Base-by-base conservation (phyloP, 2,329 filamentous ascomycete species). In the Neofusicoccum laricinum region DNA sequence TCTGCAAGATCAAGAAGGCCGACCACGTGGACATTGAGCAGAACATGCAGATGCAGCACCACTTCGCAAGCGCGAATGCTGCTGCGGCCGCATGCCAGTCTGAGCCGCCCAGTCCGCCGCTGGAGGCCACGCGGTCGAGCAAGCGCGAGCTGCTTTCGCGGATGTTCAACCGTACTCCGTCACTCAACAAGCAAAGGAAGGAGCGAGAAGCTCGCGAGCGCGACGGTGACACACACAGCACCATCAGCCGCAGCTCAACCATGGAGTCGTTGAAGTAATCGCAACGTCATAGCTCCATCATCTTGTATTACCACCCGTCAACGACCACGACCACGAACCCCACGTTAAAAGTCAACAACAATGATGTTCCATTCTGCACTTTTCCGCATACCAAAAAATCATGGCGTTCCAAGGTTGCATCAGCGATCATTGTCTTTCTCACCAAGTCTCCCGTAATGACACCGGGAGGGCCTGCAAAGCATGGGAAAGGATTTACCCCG, bases 1-100 rank as follows among this genome's bases (percentile, higher is more conserved):
- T 98, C 77, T 97, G 93, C 80, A 89, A 89, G 72, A 91, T 98
- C 78, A 88, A 88, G 69, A 90, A 87, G 68, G 81, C 85, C 66
- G 80, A 83, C 5, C 77, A 80, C 21, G 70, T 82, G 30, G 75
- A 81, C 38, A 77, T 82, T 14, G 67, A 67, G 25, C 70, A 75
- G 63, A 65, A 61, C 57, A 61, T 61, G 55, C 64, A 65, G 49
- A 45, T 65, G 57, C 57, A 61, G 32, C 48, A 55, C 49, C 45
- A 61, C 57, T 61, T 46, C 30, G 55, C 50, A n/a, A 58, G 36
- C 30, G 55, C 50, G 19, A 58, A 41, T 38, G 58, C 61, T 19
- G 48, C 63, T 36, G 57, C 59, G 7, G 50, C 66, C 69, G 55
- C 71, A 71, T 57, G 61, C 55, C 38, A 75, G n/a, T 43, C 58